Evolutionary conservation across 345 rosid species (phyloP).

Genomic region (Brassica juncea): DNA sequence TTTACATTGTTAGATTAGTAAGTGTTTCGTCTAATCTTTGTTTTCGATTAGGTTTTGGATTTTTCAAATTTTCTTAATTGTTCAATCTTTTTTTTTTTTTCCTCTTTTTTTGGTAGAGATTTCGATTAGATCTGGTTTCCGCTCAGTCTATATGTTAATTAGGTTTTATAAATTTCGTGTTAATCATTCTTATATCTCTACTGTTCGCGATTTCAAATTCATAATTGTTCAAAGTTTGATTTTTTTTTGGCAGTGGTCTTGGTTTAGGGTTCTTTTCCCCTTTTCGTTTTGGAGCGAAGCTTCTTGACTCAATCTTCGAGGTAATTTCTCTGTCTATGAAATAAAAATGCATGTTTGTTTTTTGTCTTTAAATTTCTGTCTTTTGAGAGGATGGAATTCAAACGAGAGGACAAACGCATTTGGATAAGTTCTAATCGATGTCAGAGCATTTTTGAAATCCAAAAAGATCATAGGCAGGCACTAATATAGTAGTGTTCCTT

Average conservation of each 20-base stretch:
- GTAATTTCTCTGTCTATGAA: background rate
- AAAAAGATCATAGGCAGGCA: no score
- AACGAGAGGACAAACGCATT: background rate
- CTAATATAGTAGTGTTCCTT: no score
- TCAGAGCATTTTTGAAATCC: no score
- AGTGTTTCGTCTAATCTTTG: background rate
- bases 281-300: background rate
- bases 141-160: background rate
- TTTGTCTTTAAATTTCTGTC: background rate
- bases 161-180: background rate
- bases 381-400: background rate
- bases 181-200: background rate
- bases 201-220: background rate
- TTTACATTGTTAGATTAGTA: background rate
- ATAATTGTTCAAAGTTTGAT: background rate
- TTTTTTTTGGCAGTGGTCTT: background rate
- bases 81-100: no score
- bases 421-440: background rate
- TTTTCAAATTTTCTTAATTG: no score
- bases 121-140: background rate
- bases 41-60: no score
- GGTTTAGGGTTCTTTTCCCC: background rate
- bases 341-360: no score
- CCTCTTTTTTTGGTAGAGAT: no score
- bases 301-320: background rate